phyloP scores from a whole-genome alignment of 2,329 filamentous ascomycete species.

The Fusarium sp. region DNA sequence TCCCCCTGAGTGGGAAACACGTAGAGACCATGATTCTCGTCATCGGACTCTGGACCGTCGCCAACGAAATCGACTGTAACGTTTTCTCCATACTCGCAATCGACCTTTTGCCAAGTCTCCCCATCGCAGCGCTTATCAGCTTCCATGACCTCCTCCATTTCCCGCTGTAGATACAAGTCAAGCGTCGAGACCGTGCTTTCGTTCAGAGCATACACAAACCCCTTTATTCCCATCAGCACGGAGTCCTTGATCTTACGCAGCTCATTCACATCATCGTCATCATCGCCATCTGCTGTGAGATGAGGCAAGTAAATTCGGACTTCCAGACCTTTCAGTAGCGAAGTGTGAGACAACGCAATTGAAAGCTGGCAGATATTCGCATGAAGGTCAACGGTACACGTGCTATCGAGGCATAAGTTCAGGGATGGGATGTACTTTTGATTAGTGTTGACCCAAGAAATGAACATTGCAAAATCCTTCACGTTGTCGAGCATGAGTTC shows the following conservation, averaged over 20 bases:
- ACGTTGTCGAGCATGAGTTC: background rate
- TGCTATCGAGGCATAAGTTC: background rate
- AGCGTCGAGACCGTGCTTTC: background rate
- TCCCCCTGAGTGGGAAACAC: background rate
- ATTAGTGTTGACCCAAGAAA: background rate
- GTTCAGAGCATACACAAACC: background rate
- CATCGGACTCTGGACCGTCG: background rate
- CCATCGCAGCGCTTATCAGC: background rate
- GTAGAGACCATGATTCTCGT: background rate
- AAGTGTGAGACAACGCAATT: background rate
- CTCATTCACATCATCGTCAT: too few relatives aligned
- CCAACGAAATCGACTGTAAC: background rate
- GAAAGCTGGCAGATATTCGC: background rate
- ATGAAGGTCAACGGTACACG: background rate
- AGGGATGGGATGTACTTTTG: background rate
- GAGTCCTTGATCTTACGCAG: too few relatives aligned
- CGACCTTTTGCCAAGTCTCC: background rate
- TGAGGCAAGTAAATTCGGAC: background rate
- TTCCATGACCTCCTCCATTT: background rate
- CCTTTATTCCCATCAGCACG: too few relatives aligned
- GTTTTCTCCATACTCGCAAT: background rate
- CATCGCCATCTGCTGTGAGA: background rate
- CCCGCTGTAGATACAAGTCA: background rate
- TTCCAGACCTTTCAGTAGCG: background rate
- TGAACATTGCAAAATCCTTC: background rate